Conservation (phyloP, 2,329 filamentous ascomycete genomes). For the Hysterium pulicare region DNA sequence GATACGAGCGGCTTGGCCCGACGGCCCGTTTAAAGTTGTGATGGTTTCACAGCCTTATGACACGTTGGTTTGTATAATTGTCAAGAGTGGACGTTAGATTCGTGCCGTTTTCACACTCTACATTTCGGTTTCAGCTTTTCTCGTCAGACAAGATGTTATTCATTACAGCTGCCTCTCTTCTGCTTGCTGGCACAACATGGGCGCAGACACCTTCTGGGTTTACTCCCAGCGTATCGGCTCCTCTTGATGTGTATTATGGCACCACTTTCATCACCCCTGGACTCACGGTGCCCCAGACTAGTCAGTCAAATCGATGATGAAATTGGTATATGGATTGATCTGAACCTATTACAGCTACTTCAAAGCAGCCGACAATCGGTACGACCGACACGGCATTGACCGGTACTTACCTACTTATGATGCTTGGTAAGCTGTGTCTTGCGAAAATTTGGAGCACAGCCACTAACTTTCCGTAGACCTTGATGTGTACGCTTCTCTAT, state of each 20-base stretch:
- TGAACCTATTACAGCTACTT: too few species aligned
- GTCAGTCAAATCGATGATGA: too few species aligned
- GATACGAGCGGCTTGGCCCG: conserved; percentile 3
- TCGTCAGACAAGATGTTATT: conserved; percentile 11
- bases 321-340: too few species aligned
- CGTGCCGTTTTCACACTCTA: not conserved
- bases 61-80: conserved; percentile 5
- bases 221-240: conserved; percentile 17
- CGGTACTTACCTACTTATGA: conserved; percentile 26
- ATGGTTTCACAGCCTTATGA: not conserved
- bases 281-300: conserved; percentile 24
- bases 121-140: not conserved
- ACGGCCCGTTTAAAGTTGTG: conserved; percentile 5
- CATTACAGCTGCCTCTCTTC: conserved; percentile 7
- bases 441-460: too few species aligned
- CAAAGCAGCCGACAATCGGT: conserved; percentile 21
- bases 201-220: conserved; percentile 27
- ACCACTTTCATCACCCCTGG: conserved; percentile 26
- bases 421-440: conserved; percentile 27
- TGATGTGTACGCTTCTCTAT: conserved; percentile 9
- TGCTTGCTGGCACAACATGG: conserved; percentile 12
- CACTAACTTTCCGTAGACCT: too few species aligned
- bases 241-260: conserved; percentile 29
- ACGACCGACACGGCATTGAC: conserved; percentile 18
- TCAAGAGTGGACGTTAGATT: conserved; percentile 1